Conservation (phyloP, 176 grass and related monocot genomes). For the Otatea glauca region DNA sequence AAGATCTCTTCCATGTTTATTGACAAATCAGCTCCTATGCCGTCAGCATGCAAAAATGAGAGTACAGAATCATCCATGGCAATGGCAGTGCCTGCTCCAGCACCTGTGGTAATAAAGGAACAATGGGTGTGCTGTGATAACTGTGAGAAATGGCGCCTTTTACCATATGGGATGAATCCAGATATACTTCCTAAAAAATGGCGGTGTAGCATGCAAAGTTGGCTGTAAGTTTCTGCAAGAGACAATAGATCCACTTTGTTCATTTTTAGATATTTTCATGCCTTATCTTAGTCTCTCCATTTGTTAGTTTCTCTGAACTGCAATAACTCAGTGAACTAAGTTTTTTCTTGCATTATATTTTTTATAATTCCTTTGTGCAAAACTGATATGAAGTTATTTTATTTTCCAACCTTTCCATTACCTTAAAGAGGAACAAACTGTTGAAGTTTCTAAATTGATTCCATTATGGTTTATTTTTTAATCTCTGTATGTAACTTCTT, state of each 20-base stretch:
- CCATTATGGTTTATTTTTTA: neutral
- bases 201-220: slow-evolving; percentile 65
- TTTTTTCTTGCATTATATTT: neutral
- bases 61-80: slow-evolving; percentile 31
- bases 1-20: slow-evolving; percentile 28
- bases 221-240: slow-evolving; percentile 69
- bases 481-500: slow-evolving; percentile 41
- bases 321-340: neutral
- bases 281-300: neutral
- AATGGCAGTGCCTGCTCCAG: slow-evolving; percentile 19
- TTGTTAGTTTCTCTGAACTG: slow-evolving; percentile 30
- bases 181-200: slow-evolving; percentile 64
- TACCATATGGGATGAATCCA: slow-evolving; percentile 69
- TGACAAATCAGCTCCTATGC: slow-evolving; percentile 43
- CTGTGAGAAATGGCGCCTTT: slow-evolving; percentile 81
- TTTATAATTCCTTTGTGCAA: slow-evolving; percentile 21
- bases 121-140: slow-evolving; percentile 75
- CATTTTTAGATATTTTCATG: slow-evolving; percentile 16
- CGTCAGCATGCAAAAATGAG: slow-evolving; percentile 38
- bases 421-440: slow-evolving; percentile 9
- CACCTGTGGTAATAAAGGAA: slow-evolving; percentile 62
- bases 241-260: slow-evolving; percentile 34
- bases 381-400: neutral
- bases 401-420: neutral
- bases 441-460: neutral